These are phyloP conservation scores for Arthrinium puccinioides DNA, from an alignment of 2,329 filamentous ascomycete genomes.

Conservation along the genomic window DNA sequence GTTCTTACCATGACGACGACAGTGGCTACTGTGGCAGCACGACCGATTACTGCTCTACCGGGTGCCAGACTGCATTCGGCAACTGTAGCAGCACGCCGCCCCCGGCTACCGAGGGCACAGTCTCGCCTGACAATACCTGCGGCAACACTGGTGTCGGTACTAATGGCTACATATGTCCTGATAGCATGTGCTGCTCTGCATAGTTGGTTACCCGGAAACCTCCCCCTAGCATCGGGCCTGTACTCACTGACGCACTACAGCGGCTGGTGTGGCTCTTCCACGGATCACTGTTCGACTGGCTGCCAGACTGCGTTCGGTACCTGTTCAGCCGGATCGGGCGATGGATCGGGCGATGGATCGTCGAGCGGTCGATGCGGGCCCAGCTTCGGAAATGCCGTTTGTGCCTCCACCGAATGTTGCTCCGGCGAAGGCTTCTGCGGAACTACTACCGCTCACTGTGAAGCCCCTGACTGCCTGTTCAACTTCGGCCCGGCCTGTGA, in stretches of 20 bases:
- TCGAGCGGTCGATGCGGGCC: constrained; percentile 40
- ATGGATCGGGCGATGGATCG: constrained; percentile 11
- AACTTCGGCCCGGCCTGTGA: constrained; percentile 55
- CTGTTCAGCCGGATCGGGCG: constrained; percentile 4
- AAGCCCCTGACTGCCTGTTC: constrained; percentile 54
- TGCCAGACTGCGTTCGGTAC: constrained; percentile 6
- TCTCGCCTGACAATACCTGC: constrained; percentile 16
- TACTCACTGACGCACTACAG: too few species aligned
- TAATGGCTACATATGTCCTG: constrained; percentile 16
- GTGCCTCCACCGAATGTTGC: constrained; percentile 29
- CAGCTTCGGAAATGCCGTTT: constrained; percentile 23
- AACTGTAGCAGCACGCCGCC: too few species aligned
- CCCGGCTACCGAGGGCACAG: too few species aligned
- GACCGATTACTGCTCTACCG: constrained; percentile 14
- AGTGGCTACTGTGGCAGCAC: constrained; percentile 18
- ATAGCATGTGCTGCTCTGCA: constrained; percentile 11
- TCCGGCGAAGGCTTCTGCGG: constrained; percentile 47
- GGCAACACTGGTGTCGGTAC: constrained; percentile 15
- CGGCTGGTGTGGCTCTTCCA: constrained; percentile 16
- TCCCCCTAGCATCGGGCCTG: too few species aligned
- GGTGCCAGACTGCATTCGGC: constrained; percentile 6
- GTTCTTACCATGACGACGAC: too few species aligned
- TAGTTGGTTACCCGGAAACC: constrained; percentile 1
- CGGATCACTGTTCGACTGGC: constrained; percentile 15
- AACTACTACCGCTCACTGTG: constrained; percentile 46